Conservation (phyloP, 2,329 filamentous ascomycete genomes). For the Talaromyces amestolkiae region DNA sequence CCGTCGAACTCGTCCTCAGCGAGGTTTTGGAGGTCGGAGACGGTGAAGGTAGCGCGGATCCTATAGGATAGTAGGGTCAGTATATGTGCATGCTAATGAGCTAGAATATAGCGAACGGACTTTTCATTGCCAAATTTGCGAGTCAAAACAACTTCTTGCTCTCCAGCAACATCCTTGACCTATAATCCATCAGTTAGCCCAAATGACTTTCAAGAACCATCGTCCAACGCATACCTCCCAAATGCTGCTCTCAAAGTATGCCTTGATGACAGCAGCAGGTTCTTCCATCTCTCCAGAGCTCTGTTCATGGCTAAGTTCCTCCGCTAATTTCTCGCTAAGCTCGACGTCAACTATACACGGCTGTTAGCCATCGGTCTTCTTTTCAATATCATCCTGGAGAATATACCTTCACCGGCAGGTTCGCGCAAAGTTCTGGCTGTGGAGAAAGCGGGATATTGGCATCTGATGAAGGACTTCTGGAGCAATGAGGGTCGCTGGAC, state of each 20-base stretch:
- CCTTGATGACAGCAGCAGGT: conserved; percentile 84
- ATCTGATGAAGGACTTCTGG: conserved; percentile 13
- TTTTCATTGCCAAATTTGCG: conserved; percentile 84
- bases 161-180: conserved; percentile 72
- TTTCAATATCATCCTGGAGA: background rate
- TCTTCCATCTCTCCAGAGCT: conserved; percentile 73
- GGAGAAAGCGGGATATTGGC: conserved; percentile 46
- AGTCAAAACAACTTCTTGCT: conserved; percentile 82
- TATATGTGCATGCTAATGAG: background rate
- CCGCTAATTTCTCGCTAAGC: conserved; percentile 79
- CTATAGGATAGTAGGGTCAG: conserved; percentile 37
- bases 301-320: conserved; percentile 79
- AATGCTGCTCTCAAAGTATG: conserved; percentile 80
- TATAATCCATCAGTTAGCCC: conserved; percentile 25
- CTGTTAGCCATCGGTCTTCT: conserved; percentile 10
- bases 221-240: conserved; percentile 63
- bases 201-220: background rate
- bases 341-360: conserved; percentile 63
- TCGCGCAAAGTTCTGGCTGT: conserved; percentile 44
- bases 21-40: conserved; percentile 73
- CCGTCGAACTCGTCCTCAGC: conserved; percentile 59
- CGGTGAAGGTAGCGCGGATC: conserved; percentile 79
- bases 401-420: conserved; percentile 46
- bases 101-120: conserved; percentile 51
- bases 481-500: conserved; percentile 51